These are phyloP conservation scores for Lindgomyces ingoldianus DNA, from an alignment of 495 filamentous ascomycete genomes.

Conservation along the genomic window DNA sequence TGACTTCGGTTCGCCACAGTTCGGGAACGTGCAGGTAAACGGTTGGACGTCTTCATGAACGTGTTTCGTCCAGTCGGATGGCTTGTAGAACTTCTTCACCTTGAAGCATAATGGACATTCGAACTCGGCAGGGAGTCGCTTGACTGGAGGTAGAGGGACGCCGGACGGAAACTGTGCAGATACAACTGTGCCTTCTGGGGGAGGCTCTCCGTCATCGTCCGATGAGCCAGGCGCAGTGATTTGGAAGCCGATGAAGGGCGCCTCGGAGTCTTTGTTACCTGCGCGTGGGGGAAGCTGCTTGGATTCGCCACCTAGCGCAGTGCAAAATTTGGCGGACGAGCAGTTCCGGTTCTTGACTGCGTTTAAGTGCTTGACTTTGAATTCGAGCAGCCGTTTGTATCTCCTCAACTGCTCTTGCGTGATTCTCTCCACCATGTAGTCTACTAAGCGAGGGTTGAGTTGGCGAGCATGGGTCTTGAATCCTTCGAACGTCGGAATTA, in stretches of 20 bases:
- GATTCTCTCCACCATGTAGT: slow-evolving; percentile 77
- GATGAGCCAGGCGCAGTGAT: slow-evolving; percentile 48
- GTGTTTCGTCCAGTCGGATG: slow-evolving; percentile 98
- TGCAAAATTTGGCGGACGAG: slow-evolving; percentile 61
- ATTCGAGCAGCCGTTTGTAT: slow-evolving; percentile 75
- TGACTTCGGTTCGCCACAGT: slow-evolving; percentile 84
- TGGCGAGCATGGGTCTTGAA: slow-evolving; percentile 74
- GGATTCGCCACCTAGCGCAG: slow-evolving; percentile 62
- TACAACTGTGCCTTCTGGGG: slow-evolving; percentile 66
- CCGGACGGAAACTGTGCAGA: slow-evolving; percentile 74
- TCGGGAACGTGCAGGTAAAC: slow-evolving; percentile 88
- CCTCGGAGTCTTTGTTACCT: slow-evolving; percentile 43
- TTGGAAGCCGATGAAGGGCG: slow-evolving; percentile 53
- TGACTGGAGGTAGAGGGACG: slow-evolving; percentile 80
- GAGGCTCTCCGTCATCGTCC: slow-evolving; percentile 63
- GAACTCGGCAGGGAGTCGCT: slow-evolving; percentile 80
- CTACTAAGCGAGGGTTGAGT: slow-evolving; percentile 68
- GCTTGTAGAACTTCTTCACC: slow-evolving; percentile 87
- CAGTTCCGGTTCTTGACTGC: slow-evolving; percentile 59
- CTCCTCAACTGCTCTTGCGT: slow-evolving; percentile 75
- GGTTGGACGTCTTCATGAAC: slow-evolving; percentile 95
- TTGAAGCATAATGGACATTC: slow-evolving; percentile 92
- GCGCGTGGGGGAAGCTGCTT: slow-evolving; percentile 51
- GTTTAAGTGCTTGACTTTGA: slow-evolving; percentile 68
- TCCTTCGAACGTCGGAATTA: slow-evolving; percentile 71